Percentiles rank a stretch among this genome's conserved stretches.
These are phyloP conservation scores for Mariannaea sp. DNA, from an alignment of 2,329 filamentous ascomycete species.

Conservation along the genomic window DNA sequence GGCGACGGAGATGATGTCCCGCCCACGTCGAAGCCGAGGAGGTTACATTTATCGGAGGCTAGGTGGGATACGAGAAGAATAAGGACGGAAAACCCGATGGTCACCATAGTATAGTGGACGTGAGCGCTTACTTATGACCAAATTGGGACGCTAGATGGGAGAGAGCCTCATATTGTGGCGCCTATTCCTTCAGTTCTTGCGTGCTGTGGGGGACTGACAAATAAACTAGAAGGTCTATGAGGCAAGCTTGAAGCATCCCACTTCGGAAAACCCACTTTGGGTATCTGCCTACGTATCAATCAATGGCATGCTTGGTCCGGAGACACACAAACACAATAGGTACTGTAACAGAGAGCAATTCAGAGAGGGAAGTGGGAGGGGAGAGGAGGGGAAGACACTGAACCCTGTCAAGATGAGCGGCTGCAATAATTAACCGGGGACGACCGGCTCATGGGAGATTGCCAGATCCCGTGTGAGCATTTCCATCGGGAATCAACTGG, in stretches of 20 bases:
- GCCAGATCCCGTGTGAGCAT: conserved; percentile 2
- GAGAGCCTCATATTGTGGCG: conserved; percentile 7
- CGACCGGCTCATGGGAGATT: conserved; percentile 6
- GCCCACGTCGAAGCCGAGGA: background rate
- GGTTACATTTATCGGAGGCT: background rate
- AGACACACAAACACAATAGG: too few relatives aligned
- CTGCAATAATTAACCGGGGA: conserved; percentile 1
- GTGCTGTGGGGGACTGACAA: conserved; percentile 14
- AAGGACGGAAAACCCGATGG: background rate
- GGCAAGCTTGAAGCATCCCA: background rate
- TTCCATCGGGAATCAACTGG: background rate
- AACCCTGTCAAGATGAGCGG: background rate
- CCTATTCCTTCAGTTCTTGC: conserved; percentile 14
- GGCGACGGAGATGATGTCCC: conserved; percentile 11
- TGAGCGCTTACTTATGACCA: background rate
- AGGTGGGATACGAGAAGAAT: conserved; percentile 9
- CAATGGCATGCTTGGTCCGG: too few relatives aligned
- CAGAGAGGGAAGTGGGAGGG: too few relatives aligned
- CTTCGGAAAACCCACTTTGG: conserved; percentile 8
- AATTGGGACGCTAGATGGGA: background rate
- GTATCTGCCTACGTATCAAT: background rate
- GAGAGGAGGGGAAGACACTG: background rate
- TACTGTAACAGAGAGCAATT: too few relatives aligned
- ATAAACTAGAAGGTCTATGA: background rate
- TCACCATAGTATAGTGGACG: too few relatives aligned